A percentile compares a stretch with the other conserved stretches of the same genome.
Evolutionary conservation across 192 early-diverging fungal species (phyloP).

Genomic region (Glomus cerebriforme): DNA sequence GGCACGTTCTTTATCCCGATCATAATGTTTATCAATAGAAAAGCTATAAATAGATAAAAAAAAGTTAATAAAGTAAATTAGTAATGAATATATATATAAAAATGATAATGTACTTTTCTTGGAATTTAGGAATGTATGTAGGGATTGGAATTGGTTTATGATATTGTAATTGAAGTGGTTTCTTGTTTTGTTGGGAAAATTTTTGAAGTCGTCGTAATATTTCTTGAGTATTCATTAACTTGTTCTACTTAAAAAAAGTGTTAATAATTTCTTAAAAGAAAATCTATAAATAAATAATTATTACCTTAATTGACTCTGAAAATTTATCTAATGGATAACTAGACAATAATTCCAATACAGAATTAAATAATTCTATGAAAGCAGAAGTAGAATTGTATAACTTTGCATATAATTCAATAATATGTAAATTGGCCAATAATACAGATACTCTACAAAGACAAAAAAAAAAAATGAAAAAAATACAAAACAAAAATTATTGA

Average conservation of each 20-base stretch:
- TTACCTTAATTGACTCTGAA: slow-evolving; percentile 38
- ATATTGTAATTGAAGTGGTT: slow-evolving; percentile 80
- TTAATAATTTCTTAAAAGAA: not conserved
- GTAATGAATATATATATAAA: not conserved
- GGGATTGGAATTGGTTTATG: slow-evolving; percentile 86
- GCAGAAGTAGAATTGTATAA: slow-evolving; percentile 64
- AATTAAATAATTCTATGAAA: slow-evolving; percentile 58
- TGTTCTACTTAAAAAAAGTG: slow-evolving; percentile 33
- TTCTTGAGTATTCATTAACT: slow-evolving; percentile 37
- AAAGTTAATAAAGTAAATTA: not conserved
- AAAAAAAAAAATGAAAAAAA: not conserved
- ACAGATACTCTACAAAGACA: slow-evolving; percentile 39
- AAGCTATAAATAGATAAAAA: slow-evolving; percentile 51
- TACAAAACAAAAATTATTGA: not conserved
- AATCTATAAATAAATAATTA: not conserved
- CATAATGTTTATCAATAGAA: slow-evolving; percentile 83
- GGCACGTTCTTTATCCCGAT: slow-evolving; percentile 75
- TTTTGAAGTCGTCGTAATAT: slow-evolving; percentile 54
- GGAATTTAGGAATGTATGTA: slow-evolving; percentile 89
- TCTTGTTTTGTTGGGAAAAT: slow-evolving; percentile 53
- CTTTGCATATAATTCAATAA: slow-evolving; percentile 50
- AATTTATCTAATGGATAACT: slow-evolving; percentile 33
- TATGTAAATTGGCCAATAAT: slow-evolving; percentile 41
- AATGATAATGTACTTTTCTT: slow-evolving; percentile 53
- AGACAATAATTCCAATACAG: slow-evolving; percentile 18